Base-by-base conservation (phyloP, 495 filamentous ascomycete genomes). In the Copromyces sp. region DNA sequence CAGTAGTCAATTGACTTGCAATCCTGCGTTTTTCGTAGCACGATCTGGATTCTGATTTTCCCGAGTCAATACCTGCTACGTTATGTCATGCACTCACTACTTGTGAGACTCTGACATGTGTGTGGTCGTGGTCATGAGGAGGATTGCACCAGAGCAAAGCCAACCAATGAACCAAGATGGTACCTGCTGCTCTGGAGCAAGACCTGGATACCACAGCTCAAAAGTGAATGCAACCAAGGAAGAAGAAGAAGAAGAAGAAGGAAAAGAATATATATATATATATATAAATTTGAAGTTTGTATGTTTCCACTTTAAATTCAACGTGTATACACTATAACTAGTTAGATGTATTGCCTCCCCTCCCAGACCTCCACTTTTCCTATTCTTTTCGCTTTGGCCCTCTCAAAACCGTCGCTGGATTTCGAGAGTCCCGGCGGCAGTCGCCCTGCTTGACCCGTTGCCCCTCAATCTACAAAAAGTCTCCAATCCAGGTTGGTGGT, bases 391-490 rank as follows among this genome's bases (percentile, higher is more conserved):
- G 29, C 53, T 65, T 65, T 35, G 53, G 53, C 3, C 29, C 53
- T 29, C 53, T 37, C 29, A 37, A 65, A 65, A 65, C 29, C 12
- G 1, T 20, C 59, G 24, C 37, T 29, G 29, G 70, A 47, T 68
- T 39, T 41, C 35, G 45, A 37, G 39, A 59, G 59, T 24, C 69
- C 73, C 40, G 81, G 81, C 81, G 77, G 74, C 80, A 81, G 78
- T 78, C 82, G 82, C 74, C 77, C 77, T 53, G 69, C 81, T 84
- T 82, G 78, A 83, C 79, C 83, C 80, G 74, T 82, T 81, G 77
- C 77, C 83, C 82, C 82, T 84, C 82, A 78, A 83, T 84, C 83
- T 83, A 84, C 81, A 65, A 70, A 74, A 68, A 65, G 53, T 17
- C 9, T 37, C 53, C 53, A 11, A 9, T 17, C 29, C 29, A 65